Conservation (phyloP, 768 basidiomycete genomes). For the Calocera cornea region DNA sequence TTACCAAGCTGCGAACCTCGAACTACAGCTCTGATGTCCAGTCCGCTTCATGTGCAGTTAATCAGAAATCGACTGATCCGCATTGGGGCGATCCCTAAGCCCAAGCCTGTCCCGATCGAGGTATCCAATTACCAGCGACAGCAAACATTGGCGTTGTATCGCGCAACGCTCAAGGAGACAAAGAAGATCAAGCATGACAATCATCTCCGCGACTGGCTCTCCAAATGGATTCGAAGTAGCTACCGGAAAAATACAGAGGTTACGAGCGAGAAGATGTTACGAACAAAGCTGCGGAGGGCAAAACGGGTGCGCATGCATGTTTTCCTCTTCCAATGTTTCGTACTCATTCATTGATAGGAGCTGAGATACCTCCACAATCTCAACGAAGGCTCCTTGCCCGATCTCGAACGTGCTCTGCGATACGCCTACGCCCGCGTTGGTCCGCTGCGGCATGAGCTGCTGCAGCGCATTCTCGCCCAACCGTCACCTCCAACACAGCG, state of each 20-base stretch:
- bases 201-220: neutral
- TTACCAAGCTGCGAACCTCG: too few species aligned
- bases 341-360: neutral
- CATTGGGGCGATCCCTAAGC: neutral
- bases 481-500: slow-evolving; percentile 31
- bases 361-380: neutral
- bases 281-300: neutral
- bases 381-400: neutral
- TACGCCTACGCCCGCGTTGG: neutral
- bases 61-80: neutral
- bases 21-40: neutral
- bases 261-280: neutral
- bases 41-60: neutral
- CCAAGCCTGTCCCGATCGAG: neutral
- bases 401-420: neutral
- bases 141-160: neutral
- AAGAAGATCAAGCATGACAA: neutral
- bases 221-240: neutral
- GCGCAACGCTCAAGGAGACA: neutral
- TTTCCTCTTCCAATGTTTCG: neutral
- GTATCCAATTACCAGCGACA: neutral
- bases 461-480: slow-evolving; percentile 44
- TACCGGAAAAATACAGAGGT: neutral
- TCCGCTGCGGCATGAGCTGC: neutral
- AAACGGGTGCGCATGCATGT: neutral